These are phyloP conservation scores for Calonectria pteridis DNA, from an alignment of 2,329 filamentous ascomycete species.

Conservation along the genomic window DNA sequence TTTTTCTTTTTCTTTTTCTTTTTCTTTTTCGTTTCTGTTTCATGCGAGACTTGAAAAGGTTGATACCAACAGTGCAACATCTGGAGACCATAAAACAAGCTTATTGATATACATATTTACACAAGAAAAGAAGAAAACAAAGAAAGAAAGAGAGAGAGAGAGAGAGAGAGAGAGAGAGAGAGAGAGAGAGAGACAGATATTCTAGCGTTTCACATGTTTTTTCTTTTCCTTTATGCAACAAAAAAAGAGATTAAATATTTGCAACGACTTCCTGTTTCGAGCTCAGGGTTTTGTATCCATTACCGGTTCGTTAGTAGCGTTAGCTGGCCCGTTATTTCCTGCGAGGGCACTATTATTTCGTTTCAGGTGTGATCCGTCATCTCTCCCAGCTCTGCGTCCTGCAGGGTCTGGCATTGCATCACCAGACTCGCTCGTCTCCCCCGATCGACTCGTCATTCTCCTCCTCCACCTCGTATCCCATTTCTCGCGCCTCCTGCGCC, in stretches of 20 bases:
- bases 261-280: background rate
- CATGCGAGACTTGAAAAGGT: constrained; percentile 31
- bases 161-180: background rate
- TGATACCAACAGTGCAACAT: constrained; percentile 36
- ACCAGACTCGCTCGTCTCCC: constrained; percentile 47
- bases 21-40: constrained; percentile 1
- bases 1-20: constrained; percentile 3
- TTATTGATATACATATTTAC: constrained; percentile 4
- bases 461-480: constrained; percentile 52
- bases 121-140: background rate
- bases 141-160: background rate
- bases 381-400: background rate
- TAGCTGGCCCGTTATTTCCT: constrained; percentile 5
- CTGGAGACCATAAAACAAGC: background rate
- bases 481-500: constrained; percentile 54
- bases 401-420: constrained; percentile 2
- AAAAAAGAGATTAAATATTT: constrained; percentile 5
- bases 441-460: constrained; percentile 48
- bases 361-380: constrained; percentile 14
- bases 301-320: constrained; percentile 18
- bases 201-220: background rate
- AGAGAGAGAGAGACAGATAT: background rate
- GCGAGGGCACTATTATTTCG: constrained; percentile 17
- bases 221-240: background rate
- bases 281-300: constrained; percentile 9